A percentile compares a stretch with the other conserved stretches of the same genome.
These are phyloP conservation scores for Botrytis cinerea DNA, from an alignment of 2,329 filamentous ascomycete species.

Conservation along the genomic window DNA sequence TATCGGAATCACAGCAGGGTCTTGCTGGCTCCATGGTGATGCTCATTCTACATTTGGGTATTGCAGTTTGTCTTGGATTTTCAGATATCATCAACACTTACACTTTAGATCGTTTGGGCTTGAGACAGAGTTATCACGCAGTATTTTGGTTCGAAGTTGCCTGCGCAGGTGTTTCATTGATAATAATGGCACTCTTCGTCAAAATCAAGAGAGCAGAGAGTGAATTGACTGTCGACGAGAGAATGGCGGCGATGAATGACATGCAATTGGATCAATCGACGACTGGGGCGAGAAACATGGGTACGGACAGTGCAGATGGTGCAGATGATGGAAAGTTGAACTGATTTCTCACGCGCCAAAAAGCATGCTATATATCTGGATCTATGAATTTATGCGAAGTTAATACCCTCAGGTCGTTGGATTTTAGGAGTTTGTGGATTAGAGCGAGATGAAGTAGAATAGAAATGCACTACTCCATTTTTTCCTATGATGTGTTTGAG, in stretches of 20 bases:
- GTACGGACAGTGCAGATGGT: neutral
- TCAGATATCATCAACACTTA: constrained; percentile 63
- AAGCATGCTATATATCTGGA: neutral
- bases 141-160: constrained; percentile 68
- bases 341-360: neutral
- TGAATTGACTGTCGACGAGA: constrained; percentile 59
- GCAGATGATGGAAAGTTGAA: constrained; percentile 10
- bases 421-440: constrained; percentile 13
- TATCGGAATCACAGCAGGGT: constrained; percentile 67
- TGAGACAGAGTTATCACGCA: constrained; percentile 59
- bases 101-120: constrained; percentile 42
- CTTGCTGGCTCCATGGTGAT: constrained; percentile 73
- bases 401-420: constrained; percentile 18
- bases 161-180: constrained; percentile 52
- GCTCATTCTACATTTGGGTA: constrained; percentile 68
- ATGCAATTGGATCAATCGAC: neutral
- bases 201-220: constrained; percentile 56
- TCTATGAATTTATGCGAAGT: constrained; percentile 15
- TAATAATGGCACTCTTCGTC: constrained; percentile 54
- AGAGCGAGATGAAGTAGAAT: neutral
- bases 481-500: neutral
- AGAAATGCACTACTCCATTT: neutral
- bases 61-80: constrained; percentile 70
- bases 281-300: neutral
- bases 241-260: constrained; percentile 38